Evolutionary conservation across 371 early-diverging fungal species (phyloP).

Genomic region (Saksenaea oblongispora): DNA sequence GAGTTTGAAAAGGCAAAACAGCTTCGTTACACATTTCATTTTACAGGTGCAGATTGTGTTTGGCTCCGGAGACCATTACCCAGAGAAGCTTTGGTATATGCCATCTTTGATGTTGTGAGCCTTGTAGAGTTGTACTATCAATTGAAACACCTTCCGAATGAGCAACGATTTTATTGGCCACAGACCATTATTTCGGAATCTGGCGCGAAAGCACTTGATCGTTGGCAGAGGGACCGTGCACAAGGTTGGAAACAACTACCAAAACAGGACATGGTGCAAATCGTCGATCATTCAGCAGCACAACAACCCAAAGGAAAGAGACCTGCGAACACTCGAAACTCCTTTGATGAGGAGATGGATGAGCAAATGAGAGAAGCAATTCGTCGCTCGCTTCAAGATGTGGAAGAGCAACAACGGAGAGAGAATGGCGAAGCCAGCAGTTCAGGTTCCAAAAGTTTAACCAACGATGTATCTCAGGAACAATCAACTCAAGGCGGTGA

Average conservation of each 20-base stretch:
- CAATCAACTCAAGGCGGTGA: background rate
- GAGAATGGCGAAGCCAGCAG: constrained; percentile 6
- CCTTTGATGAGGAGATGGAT: background rate
- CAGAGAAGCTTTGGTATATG: constrained; percentile 38
- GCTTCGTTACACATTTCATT: constrained; percentile 27
- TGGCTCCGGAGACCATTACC: constrained; percentile 42
- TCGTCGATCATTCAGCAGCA: background rate
- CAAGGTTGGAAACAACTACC: background rate
- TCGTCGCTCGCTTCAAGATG: constrained; percentile 13
- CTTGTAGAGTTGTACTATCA: constrained; percentile 30
- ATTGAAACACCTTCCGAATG: background rate
- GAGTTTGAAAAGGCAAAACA: constrained; percentile 39
- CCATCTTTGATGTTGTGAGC: constrained; percentile 49
- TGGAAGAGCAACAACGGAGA: background rate
- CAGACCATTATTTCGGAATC: constrained; percentile 4
- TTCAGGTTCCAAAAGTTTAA: background rate
- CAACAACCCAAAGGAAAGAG: constrained; percentile 6
- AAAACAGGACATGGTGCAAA: background rate
- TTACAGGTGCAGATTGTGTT: constrained; percentile 32
- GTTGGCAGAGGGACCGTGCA: constrained; percentile 24
- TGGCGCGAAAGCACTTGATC: constrained; percentile 19
- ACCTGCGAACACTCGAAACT: background rate
- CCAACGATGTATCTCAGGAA: background rate
- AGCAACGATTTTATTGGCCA: constrained; percentile 31
- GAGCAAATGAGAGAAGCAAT: constrained; percentile 29